Conservation (phyloP, 345 rosid species). For the Noccaea bulbosa region DNA sequence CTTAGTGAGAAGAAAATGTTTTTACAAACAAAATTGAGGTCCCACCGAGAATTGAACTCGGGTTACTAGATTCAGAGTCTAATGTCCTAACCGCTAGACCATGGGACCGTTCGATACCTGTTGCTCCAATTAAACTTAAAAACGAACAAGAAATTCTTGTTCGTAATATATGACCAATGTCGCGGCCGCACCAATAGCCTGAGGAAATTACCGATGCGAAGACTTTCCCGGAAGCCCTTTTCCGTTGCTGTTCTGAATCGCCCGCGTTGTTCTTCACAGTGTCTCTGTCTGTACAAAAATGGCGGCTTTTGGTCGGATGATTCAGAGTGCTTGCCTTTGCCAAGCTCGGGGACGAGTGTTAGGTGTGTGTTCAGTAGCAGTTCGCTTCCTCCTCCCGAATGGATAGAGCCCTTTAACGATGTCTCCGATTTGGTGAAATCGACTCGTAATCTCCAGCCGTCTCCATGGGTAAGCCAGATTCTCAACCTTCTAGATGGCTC, state of each 20-base stretch:
- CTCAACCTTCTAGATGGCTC: constrained; percentile 70
- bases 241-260: constrained; percentile 34
- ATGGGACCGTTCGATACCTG: constrained; percentile 11
- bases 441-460: constrained; percentile 51
- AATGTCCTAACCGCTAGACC: constrained; percentile 93
- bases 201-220: constrained; percentile 48
- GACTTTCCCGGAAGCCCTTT: constrained; percentile 35
- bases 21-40: constrained; percentile 40
- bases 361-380: constrained; percentile 47
- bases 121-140: rapidly evolving
- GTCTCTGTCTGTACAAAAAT: constrained; percentile 36
- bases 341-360: constrained; percentile 39
- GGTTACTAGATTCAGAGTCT: constrained; percentile 98
- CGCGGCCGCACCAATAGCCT: constrained; percentile 16
- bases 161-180: constrained; percentile 12
- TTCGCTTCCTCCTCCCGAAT: constrained; percentile 76
- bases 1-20: background rate
- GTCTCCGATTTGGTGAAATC: constrained; percentile 58
- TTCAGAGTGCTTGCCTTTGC: constrained; percentile 24
- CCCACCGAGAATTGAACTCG: constrained; percentile 98
- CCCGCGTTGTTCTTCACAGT: constrained; percentile 19
- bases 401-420: constrained; percentile 83
- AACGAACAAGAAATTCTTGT: rapidly evolving
- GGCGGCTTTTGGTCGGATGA: constrained; percentile 31
- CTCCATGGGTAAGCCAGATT: constrained; percentile 78